phyloP scores from a whole-genome alignment of 106 monocot species.

The Xerophyta viscosa region DNA sequence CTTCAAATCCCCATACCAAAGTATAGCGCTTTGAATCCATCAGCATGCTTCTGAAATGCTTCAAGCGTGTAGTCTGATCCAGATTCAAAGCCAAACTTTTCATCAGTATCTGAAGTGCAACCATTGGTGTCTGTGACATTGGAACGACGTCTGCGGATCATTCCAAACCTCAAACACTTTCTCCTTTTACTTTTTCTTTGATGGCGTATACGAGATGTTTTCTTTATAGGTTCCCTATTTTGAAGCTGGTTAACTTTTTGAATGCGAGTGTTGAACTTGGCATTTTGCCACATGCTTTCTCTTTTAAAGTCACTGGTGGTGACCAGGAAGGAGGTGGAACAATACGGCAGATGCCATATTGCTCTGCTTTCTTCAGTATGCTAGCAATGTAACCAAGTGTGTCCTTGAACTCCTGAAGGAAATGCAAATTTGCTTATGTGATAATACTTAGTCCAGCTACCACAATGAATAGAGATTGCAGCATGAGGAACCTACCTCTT shows the following conservation, averaged over 20 bases:
- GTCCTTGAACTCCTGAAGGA: constrained; percentile 79
- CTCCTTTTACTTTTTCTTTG: constrained; percentile 76
- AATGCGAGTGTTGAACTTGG: constrained; percentile 70
- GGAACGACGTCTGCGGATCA: constrained; percentile 60
- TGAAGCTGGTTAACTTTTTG: constrained; percentile 94
- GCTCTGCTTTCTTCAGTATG: constrained; percentile 58
- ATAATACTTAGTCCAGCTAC: not conserved
- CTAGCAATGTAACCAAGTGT: constrained; percentile 71
- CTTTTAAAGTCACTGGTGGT: constrained; percentile 71
- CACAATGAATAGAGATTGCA: not conserved
- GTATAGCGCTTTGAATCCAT: constrained; percentile 61
- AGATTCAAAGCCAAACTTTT: constrained; percentile 95
- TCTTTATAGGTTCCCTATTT: constrained; percentile 84
- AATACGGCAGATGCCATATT: constrained; percentile 88
- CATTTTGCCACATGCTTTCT: constrained; percentile 42
- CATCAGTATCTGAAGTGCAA: constrained; percentile 68
- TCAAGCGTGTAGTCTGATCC: constrained; percentile 85
- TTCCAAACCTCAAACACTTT: constrained; percentile 71
- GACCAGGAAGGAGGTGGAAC: constrained; percentile 82
- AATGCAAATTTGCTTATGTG: not conserved
- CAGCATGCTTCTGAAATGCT: constrained; percentile 58
- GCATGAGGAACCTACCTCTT: constrained; percentile 27
- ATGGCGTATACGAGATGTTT: constrained; percentile 36
- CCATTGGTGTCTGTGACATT: constrained; percentile 39
- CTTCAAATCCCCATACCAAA: constrained; percentile 35